Conservation (phyloP, 2,329 filamentous ascomycete genomes). For the Pseudogymnoascus sp. region DNA sequence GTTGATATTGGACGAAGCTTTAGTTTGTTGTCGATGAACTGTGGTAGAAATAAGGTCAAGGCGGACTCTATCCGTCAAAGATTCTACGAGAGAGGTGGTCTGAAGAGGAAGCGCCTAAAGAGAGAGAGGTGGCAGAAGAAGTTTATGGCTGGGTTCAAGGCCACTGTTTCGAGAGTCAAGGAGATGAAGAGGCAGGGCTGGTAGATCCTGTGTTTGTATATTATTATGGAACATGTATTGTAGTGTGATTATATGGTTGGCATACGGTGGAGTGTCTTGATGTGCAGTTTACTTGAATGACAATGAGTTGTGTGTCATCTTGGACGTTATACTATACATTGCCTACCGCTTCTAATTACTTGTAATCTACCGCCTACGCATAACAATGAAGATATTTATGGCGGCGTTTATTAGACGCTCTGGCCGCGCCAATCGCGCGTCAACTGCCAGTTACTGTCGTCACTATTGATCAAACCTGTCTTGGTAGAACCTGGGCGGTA, state of each 20-base stretch:
- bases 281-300: not conserved
- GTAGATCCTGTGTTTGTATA: slow-evolving; percentile 36
- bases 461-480: not conserved
- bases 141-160: slow-evolving; percentile 62
- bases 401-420: not conserved
- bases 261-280: not conserved
- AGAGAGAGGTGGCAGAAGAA: slow-evolving; percentile 60
- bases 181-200: slow-evolving; percentile 72
- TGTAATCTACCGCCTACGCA: not conserved
- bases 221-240: slow-evolving; percentile 10
- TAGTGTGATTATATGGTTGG: not conserved
- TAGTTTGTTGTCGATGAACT: slow-evolving; percentile 32
- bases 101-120: slow-evolving; percentile 68
- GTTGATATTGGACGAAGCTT: slow-evolving; percentile 23
- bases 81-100: slow-evolving; percentile 66
- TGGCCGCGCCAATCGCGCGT: not conserved
- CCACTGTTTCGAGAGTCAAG: slow-evolving; percentile 54
- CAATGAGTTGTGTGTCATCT: not conserved
- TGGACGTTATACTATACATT: not conserved
- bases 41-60: slow-evolving; percentile 49
- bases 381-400: not conserved
- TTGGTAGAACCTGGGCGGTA: not conserved
- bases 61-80: slow-evolving; percentile 49
- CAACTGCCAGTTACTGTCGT: not conserved
- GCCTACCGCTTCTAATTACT: not conserved